These are phyloP conservation scores for Thuja plicata DNA, from an alignment of 83 land plant species.

Conservation along the genomic window DNA sequence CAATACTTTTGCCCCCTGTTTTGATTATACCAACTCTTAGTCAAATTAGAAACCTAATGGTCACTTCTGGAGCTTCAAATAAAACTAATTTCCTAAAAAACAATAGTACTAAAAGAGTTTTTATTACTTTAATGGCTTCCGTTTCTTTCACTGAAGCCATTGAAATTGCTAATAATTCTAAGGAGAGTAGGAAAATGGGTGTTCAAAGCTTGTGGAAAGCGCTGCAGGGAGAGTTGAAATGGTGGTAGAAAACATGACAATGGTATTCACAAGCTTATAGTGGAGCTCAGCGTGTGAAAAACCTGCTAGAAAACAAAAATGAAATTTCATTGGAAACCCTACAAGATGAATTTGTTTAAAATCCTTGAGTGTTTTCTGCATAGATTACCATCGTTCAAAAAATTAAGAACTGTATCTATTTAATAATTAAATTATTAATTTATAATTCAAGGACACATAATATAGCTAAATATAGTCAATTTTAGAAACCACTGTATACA, in stretches of 20 bases:
- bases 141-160: not conserved
- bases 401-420: too few species aligned
- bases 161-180: not conserved
- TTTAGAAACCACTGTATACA: too few species aligned
- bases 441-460: too few species aligned
- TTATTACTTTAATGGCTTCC: not conserved
- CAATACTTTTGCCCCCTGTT: slow-evolving; percentile 81
- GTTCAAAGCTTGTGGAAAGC: not conserved
- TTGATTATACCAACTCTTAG: not conserved
- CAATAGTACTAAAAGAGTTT: not conserved
- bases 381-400: too few species aligned
- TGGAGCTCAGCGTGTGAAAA: not conserved
- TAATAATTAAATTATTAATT: too few species aligned
- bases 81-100: not conserved
- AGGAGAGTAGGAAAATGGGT: not conserved
- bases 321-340: not conserved
- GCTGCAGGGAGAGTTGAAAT: too few species aligned
- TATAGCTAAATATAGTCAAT: too few species aligned
- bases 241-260: not conserved
- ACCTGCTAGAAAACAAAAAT: not conserved
- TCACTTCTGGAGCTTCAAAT: not conserved
- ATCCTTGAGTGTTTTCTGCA: too few species aligned
- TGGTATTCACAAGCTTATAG: not conserved
- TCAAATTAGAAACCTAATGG: not conserved
- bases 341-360: too few species aligned